Evolutionary conservation across 768 basidiomycete genomes (phyloP), one percentile per base, ranked within the genome.

Genomic region (Leccinum incarnatum): DNA sequence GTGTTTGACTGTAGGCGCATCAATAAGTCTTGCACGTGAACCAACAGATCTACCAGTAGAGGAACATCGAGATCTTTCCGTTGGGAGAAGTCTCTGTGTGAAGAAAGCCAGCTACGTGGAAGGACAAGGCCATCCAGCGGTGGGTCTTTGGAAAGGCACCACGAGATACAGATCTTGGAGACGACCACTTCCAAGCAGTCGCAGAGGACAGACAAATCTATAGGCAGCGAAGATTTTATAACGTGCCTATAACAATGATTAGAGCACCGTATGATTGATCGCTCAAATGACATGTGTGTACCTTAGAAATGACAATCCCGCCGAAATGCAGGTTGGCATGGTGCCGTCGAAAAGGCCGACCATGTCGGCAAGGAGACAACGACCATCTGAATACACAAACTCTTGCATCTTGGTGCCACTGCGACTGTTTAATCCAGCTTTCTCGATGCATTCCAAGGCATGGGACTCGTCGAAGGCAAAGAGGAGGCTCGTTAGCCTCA

Each of bases 71-170:
- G 30, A 8, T 60, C 55, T 58, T 64, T 65, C 42, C 62, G 47
- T 0, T 2, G 12, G 5, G 36, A 68, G 54, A 65, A 61, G 56
- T 60, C 61, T 14, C 57, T 57, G 42, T 64, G 37, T 27, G 42
- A 17, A 15, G 72, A 36, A n/a, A 85, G 63, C 84, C 85, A 88
- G 53, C 77, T 79, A 2, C 77, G 77, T 0, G 86, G 86, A 40
- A 88, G 74, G 3, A 79, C 78, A 32, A 83, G 61, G 14, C 75
- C 73, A 64, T 86, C 80, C 0, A 84, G 67, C 47, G 48, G 54
- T 0, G 47, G 58, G 5, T 15, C 17, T 17, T 12, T 58, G 40
- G 34, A 65, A 62, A 55, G 69, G 65, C 68, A 69, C 45, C 66
- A 63, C 1, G 73, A 72, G 3, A 86, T 54, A 5, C 81, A 70